These are phyloP conservation scores for Fusarium redolens DNA, from an alignment of 2,329 filamentous ascomycete genomes.

Conservation along the genomic window DNA sequence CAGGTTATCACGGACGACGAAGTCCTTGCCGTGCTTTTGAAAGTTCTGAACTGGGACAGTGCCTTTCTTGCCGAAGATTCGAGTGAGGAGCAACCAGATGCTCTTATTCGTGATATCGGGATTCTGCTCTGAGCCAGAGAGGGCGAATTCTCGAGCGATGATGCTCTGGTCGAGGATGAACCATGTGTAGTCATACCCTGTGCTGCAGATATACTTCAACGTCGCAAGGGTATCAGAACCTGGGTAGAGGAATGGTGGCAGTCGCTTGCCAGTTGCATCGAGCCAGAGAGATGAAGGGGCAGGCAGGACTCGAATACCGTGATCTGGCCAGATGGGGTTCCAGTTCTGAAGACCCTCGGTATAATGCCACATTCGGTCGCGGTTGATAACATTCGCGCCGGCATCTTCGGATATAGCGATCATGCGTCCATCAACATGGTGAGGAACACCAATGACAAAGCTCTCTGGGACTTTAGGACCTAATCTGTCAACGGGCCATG, in stretches of 20 bases:
- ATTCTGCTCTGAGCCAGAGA: constrained; percentile 73
- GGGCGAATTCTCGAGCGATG: constrained; percentile 70
- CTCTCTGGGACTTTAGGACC: constrained; percentile 65
- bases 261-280: constrained; percentile 67
- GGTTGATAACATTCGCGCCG: constrained; percentile 68
- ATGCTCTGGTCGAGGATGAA: constrained; percentile 70
- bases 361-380: constrained; percentile 75
- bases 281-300: constrained; percentile 72
- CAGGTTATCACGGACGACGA: constrained; percentile 67
- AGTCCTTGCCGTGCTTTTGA: constrained; percentile 68
- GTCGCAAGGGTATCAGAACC: constrained; percentile 69
- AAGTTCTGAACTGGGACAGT: constrained; percentile 68
- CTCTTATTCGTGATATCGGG: constrained; percentile 70
- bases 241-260: constrained; percentile 67
- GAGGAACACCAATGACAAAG: constrained; percentile 71
- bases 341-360: constrained; percentile 72
- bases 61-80: constrained; percentile 64
- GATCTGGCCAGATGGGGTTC: constrained; percentile 70
- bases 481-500: constrained; percentile 68
- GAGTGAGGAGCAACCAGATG: constrained; percentile 62
- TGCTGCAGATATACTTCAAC: constrained; percentile 68
- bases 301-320: constrained; percentile 70
- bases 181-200: constrained; percentile 73
- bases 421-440: constrained; percentile 74
- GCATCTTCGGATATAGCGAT: constrained; percentile 64